Base-by-base conservation (phyloP, 2,329 filamentous ascomycete genomes). In the Volutella citrinella region DNA sequence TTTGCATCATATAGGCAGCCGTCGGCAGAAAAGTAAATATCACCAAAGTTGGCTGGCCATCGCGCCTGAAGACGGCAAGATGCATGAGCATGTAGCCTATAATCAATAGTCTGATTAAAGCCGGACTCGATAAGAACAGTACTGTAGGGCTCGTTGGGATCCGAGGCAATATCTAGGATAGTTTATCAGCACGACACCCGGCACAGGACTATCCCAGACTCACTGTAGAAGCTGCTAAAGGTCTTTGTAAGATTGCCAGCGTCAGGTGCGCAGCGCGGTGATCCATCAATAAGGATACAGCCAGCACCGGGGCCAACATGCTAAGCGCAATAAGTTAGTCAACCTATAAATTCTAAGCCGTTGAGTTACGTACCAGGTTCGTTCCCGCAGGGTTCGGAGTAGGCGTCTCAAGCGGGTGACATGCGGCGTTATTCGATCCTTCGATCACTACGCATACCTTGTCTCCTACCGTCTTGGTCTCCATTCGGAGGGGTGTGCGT, bases 171-270 rank as follows among this genome's bases (percentile, higher is more conserved):
- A 16, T 42, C 39, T 42, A 13, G 12, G 6, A 16, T 6, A 12
- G 24, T 15, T 20, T 20, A 19, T 13, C 12, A 23, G 16, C 22
- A 14, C 7, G 4, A 13, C n/a, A 23, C n/a, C 15, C 15, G 25
- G 26, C 6, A 14, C 13, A 9, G 7, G 7, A 21, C 8, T 18
- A 6, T 4, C 15, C n/a, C 7, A 14, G 11, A 3, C 38, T 16
- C 35, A 42, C 39, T 42, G 32, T 42, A 42, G 12, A 30, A 42
- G 19, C 32, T 39, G 18, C 34, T 25, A 10, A 38, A 39, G 29
- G 32, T 18, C 2, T 20, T 22, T 5, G 39, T 27, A 18, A 42
- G 35, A 19, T 23, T 10, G 3, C 39, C 39, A 4, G 39, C 35
- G 8, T 39, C 39, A 1, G 31, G 28, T 7, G 35, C 32, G n/a